Percentiles rank a stretch among this genome's conserved stretches.
Conservation (phyloP, 306 rosid species). For the Quercus aquifolioides region DNA sequence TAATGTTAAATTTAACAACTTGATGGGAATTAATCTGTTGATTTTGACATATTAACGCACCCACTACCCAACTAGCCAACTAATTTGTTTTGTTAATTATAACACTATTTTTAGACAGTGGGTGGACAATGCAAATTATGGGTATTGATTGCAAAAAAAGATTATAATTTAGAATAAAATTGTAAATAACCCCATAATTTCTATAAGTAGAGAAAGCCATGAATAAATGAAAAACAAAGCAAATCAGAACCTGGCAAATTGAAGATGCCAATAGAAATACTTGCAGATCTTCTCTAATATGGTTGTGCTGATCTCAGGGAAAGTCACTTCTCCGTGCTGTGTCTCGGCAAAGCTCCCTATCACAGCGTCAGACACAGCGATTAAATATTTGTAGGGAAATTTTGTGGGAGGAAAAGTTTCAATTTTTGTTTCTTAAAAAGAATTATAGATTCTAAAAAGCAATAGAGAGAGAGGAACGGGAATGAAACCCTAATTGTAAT, state of each 20-base stretch:
- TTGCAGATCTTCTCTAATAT: constrained; percentile 98
- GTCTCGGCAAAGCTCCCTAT: constrained; percentile 87
- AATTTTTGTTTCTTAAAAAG: not conserved
- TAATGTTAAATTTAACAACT: too few relatives aligned
- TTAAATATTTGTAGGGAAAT: not conserved
- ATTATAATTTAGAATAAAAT: too few relatives aligned
- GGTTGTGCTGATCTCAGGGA: constrained; percentile 94
- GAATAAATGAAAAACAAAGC: not conserved
- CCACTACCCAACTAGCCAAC: too few relatives aligned
- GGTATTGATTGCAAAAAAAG: too few relatives aligned
- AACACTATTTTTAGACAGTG: too few relatives aligned
- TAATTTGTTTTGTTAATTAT: too few relatives aligned
- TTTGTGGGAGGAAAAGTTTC: not conserved
- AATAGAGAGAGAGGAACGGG: not conserved
- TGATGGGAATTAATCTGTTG: too few relatives aligned
- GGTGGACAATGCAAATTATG: too few relatives aligned
- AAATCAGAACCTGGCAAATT: constrained; percentile 69
- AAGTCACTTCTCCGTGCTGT: constrained; percentile 78
- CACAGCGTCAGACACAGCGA: not conserved
- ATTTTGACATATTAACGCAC: too few relatives aligned
- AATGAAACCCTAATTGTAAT: constrained; percentile 20
- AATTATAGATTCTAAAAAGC: not conserved
- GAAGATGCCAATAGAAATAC: constrained; percentile 95
- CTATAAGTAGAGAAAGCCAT: not conserved
- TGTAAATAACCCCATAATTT: too few relatives aligned